phyloP scores from a whole-genome alignment of 2,329 filamentous ascomycete genomes.

The Parascedosporium putredinis region DNA sequence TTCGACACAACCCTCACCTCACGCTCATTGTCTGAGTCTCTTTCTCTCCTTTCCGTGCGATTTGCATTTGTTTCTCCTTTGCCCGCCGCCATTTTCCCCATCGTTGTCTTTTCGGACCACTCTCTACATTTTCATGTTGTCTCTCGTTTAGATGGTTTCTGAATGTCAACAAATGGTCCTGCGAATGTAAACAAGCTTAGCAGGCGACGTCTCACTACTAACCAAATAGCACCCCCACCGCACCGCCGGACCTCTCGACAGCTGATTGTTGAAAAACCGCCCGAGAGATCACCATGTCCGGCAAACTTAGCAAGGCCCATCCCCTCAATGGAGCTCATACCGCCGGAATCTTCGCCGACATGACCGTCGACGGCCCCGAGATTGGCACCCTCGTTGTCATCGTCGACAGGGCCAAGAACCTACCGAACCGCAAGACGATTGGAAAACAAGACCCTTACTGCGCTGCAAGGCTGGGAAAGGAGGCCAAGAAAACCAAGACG shows the following conservation, averaged over 20 bases:
- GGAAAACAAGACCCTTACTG: constrained; percentile 98
- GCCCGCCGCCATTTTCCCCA: not conserved
- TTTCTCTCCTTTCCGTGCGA: constrained; percentile 6
- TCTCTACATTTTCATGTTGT: not conserved
- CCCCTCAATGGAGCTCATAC: constrained; percentile 45
- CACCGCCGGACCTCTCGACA: not conserved
- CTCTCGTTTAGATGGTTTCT: not conserved
- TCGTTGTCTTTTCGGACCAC: not conserved
- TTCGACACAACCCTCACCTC: not conserved
- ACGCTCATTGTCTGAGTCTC: not conserved
- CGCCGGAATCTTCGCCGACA: constrained; percentile 87
- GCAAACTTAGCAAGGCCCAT: not conserved
- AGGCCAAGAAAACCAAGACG: constrained; percentile 93
- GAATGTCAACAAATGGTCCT: constrained; percentile 6
- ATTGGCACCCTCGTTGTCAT: constrained; percentile 91
- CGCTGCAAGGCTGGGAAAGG: constrained; percentile 84
- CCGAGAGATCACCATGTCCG: constrained; percentile 3
- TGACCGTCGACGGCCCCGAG: constrained; percentile 82
- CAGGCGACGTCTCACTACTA: not conserved
- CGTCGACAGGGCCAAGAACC: constrained; percentile 89
- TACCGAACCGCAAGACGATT: constrained; percentile 94
- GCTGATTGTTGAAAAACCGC: not conserved
- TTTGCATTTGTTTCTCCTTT: not conserved
- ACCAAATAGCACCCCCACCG: not conserved
- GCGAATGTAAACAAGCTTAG: constrained; percentile 7